Evolutionary conservation across 257 asterid species (phyloP).

Genomic region (Gentiana macrophylla): DNA sequence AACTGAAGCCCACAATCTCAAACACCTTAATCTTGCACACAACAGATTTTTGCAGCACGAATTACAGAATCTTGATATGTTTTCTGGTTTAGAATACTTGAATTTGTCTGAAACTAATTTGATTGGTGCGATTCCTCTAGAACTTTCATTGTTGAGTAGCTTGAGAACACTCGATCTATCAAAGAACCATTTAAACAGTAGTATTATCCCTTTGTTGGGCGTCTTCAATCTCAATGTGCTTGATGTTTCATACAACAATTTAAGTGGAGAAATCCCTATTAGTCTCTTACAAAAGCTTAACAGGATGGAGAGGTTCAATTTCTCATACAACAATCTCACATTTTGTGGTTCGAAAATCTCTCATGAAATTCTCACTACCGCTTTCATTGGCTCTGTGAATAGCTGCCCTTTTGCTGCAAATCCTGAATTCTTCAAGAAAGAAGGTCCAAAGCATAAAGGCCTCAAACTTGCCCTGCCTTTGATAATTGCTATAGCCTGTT

Average conservation of each 20-base stretch:
- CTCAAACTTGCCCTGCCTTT: conserved; percentile 61
- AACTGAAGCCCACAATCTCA: conserved; percentile 30
- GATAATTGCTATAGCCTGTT: conserved; percentile 54
- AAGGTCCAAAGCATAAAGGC: conserved; percentile 39
- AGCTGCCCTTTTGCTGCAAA: conserved; percentile 93
- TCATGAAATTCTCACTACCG: conserved; percentile 23
- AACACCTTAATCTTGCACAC: conserved; percentile 58
- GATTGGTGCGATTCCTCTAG: conserved; percentile 53
- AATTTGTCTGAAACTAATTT: conserved; percentile 64
- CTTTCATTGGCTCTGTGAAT: conserved; percentile 58
- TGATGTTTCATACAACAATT: conserved; percentile 72
- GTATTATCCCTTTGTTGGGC: conserved; percentile 38
- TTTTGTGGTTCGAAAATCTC: conserved; percentile 48
- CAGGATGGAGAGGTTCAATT: conserved; percentile 56
- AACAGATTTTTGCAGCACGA: conserved; percentile 52
- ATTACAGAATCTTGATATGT: conserved; percentile 31
- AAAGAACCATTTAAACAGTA: conserved; percentile 46
- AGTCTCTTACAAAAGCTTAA: conserved; percentile 39
- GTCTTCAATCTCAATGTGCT: conserved; percentile 38
- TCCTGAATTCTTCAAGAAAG: conserved; percentile 42
- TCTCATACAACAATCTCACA: conserved; percentile 83
- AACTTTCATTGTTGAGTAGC: conserved; percentile 34
- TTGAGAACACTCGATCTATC: conserved; percentile 77
- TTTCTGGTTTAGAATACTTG: conserved; percentile 54
- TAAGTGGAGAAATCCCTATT: conserved; percentile 75